Evolutionary conservation across 352 stramenopile genomes (phyloP), one percentile per base, ranked within the genome.

Genomic region (Globisporangium echinulatum): DNA sequence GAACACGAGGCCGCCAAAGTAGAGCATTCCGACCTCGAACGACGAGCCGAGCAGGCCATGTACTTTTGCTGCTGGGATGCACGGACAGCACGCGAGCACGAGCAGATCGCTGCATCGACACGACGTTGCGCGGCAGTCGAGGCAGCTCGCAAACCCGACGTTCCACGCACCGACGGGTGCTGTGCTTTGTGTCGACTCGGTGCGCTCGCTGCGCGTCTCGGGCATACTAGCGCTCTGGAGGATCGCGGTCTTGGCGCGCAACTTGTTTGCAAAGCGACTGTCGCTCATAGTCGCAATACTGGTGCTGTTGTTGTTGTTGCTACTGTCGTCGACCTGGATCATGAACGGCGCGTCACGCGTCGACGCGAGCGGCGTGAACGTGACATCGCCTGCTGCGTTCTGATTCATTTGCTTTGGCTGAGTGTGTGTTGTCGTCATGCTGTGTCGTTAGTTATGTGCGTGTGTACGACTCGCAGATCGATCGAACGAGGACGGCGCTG

Each of bases 11-110:
- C 54, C 68, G 7, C 72, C 72, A 53, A 74, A 84, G 62, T 72
- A 80, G 39, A 82, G 50, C 61, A 82, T 56, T 25, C 68, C 75
- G 11, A 59, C 50, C 46, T 82, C 74, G 54, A 72, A 77, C n/a
- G 58, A 57, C 33, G 61, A 63, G 14, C 71, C 71, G 36, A 82
- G 66, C 7, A 56, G 62, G 44, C 77, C 62, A 39, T 76, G 73
- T 9, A 79, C 58, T 40, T 67, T 70, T 15, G 73, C 73, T 15
- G 70, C 67, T 15, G 73, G 73, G 25, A 72, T 72, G 62, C 73
- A 82, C 36, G 73, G 73, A 47, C 73, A 82, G 39, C 67, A 74
- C 17, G 60, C 65, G 25, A 77, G 40, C 11, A 51, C 13, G 7
- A 46, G 13, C 1, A 54, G 36, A 8, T 64, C 55, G 52, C 46